Conservation (phyloP, 371 early-diverging fungal species). For the Circinella minor region DNA sequence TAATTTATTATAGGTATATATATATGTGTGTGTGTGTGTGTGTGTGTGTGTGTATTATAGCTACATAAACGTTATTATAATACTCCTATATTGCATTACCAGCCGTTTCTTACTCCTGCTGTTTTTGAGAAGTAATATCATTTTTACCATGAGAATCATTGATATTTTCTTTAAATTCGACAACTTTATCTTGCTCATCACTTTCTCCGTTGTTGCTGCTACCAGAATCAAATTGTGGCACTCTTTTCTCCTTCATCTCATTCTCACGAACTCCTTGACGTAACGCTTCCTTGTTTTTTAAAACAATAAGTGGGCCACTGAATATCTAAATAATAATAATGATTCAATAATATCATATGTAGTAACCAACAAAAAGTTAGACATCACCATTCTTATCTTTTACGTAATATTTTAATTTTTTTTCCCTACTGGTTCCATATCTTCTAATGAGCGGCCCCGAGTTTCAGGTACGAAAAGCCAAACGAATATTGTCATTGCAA, state of each 20-base stretch:
- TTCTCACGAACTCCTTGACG: not conserved
- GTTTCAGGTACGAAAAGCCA: slow-evolving; percentile 67
- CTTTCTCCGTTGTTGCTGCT: not conserved
- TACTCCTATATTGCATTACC: too few relatives aligned
- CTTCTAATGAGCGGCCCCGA: slow-evolving; percentile 65
- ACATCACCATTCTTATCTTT: too few relatives aligned
- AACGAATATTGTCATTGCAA: slow-evolving; percentile 52
- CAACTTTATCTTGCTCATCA: not conserved
- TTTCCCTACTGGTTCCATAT: slow-evolving; percentile 43
- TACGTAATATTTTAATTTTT: not conserved
- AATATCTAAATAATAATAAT: not conserved
- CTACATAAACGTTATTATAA: too few relatives aligned
- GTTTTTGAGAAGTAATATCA: not conserved
- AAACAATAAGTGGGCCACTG: not conserved
- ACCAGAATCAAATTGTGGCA: not conserved
- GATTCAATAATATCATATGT: not conserved
- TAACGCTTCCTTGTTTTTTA: not conserved
- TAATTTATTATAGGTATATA: too few relatives aligned
- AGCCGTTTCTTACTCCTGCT: not conserved
- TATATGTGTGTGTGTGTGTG: too few relatives aligned
- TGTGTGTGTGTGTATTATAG: too few relatives aligned
- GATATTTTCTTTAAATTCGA: not conserved
- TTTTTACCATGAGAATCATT: not conserved
- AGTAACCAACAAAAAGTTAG: too few relatives aligned
- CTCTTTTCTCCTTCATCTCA: not conserved